phyloP scores from a whole-genome alignment of 148 eudicot genomes.

The Vaccinium myrtillus region DNA sequence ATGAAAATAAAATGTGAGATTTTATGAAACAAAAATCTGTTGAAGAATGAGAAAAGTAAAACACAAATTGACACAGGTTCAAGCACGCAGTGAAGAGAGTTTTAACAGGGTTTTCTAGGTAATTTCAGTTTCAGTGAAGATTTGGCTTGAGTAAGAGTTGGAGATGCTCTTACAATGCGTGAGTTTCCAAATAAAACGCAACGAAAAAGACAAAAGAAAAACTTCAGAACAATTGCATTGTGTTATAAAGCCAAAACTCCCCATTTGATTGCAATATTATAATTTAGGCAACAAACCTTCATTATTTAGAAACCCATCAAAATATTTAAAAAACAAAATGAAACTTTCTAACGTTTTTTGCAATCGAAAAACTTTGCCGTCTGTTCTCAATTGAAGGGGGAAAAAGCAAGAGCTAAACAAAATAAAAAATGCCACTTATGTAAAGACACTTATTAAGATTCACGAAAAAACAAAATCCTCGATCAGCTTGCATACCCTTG shows the following conservation, averaged over 20 bases:
- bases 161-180: background rate
- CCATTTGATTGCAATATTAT: background rate
- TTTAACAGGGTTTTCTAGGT: background rate
- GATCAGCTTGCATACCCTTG: too few relatives aligned
- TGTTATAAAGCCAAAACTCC: background rate
- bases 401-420: too few relatives aligned
- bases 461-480: too few relatives aligned
- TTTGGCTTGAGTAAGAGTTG: background rate
- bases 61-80: background rate
- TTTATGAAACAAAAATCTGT: too few relatives aligned
- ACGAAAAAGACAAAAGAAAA: background rate
- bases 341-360: too few relatives aligned
- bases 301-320: background rate
- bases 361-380: too few relatives aligned
- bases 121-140: background rate
- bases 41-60: background rate
- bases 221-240: background rate
- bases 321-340: too few relatives aligned
- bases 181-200: background rate
- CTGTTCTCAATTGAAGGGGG: too few relatives aligned
- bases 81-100: background rate
- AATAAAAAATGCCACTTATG: too few relatives aligned
- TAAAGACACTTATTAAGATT: too few relatives aligned
- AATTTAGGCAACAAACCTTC: background rate
- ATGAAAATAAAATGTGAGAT: too few relatives aligned